These are phyloP conservation scores for Fusarium nodosum DNA, from an alignment of 2,329 filamentous ascomycete species.

Conservation along the genomic window DNA sequence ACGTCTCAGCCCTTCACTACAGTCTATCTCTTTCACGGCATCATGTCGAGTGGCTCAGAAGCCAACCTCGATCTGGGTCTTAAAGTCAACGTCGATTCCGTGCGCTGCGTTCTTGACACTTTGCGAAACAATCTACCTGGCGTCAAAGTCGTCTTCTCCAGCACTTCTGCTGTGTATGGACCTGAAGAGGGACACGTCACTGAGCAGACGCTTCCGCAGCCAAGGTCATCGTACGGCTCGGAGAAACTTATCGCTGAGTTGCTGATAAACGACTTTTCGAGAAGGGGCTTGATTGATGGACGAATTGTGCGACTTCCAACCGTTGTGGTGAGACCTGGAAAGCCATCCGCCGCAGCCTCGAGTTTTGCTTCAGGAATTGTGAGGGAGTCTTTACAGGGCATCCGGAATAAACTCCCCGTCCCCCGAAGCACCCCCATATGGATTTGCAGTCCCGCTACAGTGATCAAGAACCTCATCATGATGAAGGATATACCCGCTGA, in stretches of 20 bases:
- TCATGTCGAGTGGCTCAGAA: slow-evolving; percentile 74
- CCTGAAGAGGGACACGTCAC: slow-evolving; percentile 33
- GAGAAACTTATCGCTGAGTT: slow-evolving; percentile 72
- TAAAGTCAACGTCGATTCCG: slow-evolving; percentile 70
- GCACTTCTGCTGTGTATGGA: slow-evolving; percentile 72
- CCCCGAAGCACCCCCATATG: slow-evolving; percentile 62
- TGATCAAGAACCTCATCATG: slow-evolving; percentile 64
- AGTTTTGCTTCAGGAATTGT: slow-evolving; percentile 74
- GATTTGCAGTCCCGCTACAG: slow-evolving; percentile 65
- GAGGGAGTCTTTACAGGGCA: slow-evolving; percentile 65
- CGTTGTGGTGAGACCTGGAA: slow-evolving; percentile 71
- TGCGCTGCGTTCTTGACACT: slow-evolving; percentile 65
- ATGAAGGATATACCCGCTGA: slow-evolving; percentile 58
- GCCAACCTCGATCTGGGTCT: slow-evolving; percentile 68
- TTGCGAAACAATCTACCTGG: slow-evolving; percentile 62
- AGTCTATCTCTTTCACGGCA: slow-evolving; percentile 72
- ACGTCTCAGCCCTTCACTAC: slow-evolving; percentile 55
- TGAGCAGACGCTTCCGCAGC: slow-evolving; percentile 56
- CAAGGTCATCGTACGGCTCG: slow-evolving; percentile 71
- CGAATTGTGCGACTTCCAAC: slow-evolving; percentile 71
- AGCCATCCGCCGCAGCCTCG: slow-evolving; percentile 71
- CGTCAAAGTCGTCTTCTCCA: slow-evolving; percentile 69
- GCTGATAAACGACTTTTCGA: slow-evolving; percentile 54
- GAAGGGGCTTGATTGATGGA: slow-evolving; percentile 69
- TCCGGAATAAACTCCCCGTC: slow-evolving; percentile 62